Evolutionary conservation across 768 basidiomycete genomes (phyloP).

Genomic region (Pleurotus tuoliensis): DNA sequence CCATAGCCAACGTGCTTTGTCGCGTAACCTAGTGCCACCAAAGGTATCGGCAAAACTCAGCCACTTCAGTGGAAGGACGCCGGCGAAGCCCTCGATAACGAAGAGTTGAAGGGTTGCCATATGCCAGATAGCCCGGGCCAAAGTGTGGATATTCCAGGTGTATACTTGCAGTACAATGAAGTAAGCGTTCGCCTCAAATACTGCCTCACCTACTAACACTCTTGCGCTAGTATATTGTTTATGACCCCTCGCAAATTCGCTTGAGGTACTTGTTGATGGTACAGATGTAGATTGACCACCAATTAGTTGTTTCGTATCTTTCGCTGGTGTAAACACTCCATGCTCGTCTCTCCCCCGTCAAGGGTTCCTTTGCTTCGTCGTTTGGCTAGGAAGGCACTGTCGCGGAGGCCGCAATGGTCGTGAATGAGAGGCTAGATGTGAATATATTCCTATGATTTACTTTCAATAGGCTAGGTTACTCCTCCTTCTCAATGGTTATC

Average conservation of each 20-base stretch:
- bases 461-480: not conserved
- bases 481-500: slow-evolving; percentile 4
- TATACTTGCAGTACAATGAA: slow-evolving; percentile 52
- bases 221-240: slow-evolving; percentile 53
- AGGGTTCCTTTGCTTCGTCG: too few relatives aligned
- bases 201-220: not conserved
- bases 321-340: too few relatives aligned
- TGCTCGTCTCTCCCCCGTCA: too few relatives aligned
- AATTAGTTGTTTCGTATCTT: too few relatives aligned
- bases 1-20: not conserved
- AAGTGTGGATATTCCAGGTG: slow-evolving; percentile 23
- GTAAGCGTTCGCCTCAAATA: slow-evolving; percentile 23
- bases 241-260: slow-evolving; percentile 53
- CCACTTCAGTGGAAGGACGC: slow-evolving; percentile 59
- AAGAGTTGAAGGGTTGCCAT: slow-evolving; percentile 46
- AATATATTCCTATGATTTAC: too few relatives aligned
- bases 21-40: slow-evolving; percentile 38
- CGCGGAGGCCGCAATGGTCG: too few relatives aligned
- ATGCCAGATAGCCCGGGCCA: slow-evolving; percentile 55
- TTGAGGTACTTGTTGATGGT: slow-evolving; percentile 58
- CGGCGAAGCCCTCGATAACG: slow-evolving; percentile 42
- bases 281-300: slow-evolving; percentile 27
- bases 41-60: slow-evolving; percentile 50
- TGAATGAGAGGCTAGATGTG: too few relatives aligned
- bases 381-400: too few relatives aligned